Evolutionary conservation across 1,284 basidiomycete genomes (phyloP).

Genomic region (Ustilago sp.): DNA sequence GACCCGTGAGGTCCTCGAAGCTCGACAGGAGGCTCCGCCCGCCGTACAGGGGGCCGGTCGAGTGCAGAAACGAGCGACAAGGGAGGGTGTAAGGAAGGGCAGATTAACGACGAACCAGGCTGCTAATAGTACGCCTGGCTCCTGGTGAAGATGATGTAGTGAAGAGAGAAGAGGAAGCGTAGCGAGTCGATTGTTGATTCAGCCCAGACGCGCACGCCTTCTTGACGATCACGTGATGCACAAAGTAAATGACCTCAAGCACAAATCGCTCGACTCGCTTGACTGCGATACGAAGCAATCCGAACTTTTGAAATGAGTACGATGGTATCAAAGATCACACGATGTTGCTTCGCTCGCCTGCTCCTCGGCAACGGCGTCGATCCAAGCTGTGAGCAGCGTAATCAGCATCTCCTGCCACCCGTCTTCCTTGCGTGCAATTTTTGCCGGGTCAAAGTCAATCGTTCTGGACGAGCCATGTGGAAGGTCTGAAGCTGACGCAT

Average conservation of each 20-base stretch:
- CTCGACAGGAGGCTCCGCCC: too few relatives aligned
- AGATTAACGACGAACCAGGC: too few relatives aligned
- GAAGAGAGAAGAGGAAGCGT: too few relatives aligned
- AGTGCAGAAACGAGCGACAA: too few relatives aligned
- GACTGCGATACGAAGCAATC: background rate
- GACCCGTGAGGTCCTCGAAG: too few relatives aligned
- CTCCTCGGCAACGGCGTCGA: constrained; percentile 78
- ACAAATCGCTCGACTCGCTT: background rate
- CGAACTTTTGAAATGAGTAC: background rate
- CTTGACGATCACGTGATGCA: too few relatives aligned
- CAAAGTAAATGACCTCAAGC: background rate
- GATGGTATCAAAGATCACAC: background rate
- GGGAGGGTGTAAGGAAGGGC: too few relatives aligned
- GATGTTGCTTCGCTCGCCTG: background rate
- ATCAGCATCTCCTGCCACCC: constrained; percentile 86
- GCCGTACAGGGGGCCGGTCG: too few relatives aligned
- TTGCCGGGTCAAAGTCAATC: constrained; percentile 76
- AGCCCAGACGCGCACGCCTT: too few relatives aligned
- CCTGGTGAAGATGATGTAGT: too few relatives aligned
- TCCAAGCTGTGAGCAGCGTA: constrained; percentile 76
- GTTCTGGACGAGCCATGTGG: background rate
- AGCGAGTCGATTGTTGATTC: too few relatives aligned
- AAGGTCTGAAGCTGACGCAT: background rate
- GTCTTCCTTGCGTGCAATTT: constrained; percentile 78
- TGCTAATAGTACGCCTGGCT: too few relatives aligned